A percentile compares a stretch with the other conserved stretches of the same genome.
These are phyloP conservation scores for Blastomyces gilchristii DNA, from an alignment of 2,329 filamentous ascomycete genomes.

Conservation along the genomic window DNA sequence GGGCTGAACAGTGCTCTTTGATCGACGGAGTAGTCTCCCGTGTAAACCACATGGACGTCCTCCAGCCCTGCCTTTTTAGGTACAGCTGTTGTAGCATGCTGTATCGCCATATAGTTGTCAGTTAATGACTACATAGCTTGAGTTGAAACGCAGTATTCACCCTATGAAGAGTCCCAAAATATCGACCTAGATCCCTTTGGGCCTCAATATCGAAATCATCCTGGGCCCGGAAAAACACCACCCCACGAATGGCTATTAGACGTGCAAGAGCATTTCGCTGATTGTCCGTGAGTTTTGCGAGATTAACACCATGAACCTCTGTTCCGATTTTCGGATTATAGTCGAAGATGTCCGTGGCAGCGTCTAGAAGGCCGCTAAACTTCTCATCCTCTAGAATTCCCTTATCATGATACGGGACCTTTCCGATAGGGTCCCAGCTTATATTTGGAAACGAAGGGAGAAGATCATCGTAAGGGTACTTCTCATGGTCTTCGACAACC, in stretches of 20 bases:
- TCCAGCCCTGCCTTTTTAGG: constrained; percentile 42
- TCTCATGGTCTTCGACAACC: background rate
- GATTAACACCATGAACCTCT: constrained; percentile 43
- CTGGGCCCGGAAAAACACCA: constrained; percentile 50
- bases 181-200: constrained; percentile 42
- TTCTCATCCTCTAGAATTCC: constrained; percentile 45
- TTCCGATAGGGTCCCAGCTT: constrained; percentile 40
- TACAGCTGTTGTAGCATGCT: constrained; percentile 45
- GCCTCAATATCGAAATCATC: constrained; percentile 45
- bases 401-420: constrained; percentile 44
- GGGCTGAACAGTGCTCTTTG: constrained; percentile 46
- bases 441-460: constrained; percentile 1
- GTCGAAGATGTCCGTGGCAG: constrained; percentile 47
- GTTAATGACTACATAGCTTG: background rate
- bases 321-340: constrained; percentile 49
- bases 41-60: constrained; percentile 48
- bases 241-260: constrained; percentile 45
- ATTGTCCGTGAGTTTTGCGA: constrained; percentile 40
- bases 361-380: constrained; percentile 44
- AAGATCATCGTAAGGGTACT: background rate
- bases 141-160: constrained; percentile 14
- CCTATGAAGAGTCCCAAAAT: constrained; percentile 46
- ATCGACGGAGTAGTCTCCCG: constrained; percentile 44
- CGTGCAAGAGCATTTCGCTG: constrained; percentile 47
- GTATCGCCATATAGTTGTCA: background rate